phyloP scores from a whole-genome alignment of 2,329 filamentous ascomycete genomes.

The Aspergillus pseudonomiae region DNA sequence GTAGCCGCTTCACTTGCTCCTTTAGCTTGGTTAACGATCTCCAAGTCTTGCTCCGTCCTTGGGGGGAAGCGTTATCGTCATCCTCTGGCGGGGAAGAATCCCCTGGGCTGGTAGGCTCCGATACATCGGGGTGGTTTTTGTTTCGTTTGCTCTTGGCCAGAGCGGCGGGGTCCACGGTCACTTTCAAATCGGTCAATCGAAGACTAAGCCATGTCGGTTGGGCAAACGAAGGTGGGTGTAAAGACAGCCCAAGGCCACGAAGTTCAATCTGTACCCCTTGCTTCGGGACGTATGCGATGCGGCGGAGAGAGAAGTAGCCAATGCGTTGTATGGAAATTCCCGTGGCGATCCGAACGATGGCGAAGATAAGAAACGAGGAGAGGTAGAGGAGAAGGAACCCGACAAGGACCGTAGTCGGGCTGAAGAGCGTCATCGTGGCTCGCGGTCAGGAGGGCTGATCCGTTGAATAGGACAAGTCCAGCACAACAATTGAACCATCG shows the following conservation, averaged over 20 bases:
- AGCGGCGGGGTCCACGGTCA: conserved; percentile 77
- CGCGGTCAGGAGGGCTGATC: conserved; percentile 39
- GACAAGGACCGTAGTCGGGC: conserved; percentile 82
- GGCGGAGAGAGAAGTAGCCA: conserved; percentile 87
- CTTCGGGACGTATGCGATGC: conserved; percentile 84
- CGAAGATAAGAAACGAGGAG: conserved; percentile 89
- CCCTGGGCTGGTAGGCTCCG: conserved; percentile 24
- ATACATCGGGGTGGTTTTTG: conserved; percentile 24
- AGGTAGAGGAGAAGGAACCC: conserved; percentile 85
- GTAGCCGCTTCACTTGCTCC: conserved; percentile 81
- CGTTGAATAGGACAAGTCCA: conserved; percentile 22
- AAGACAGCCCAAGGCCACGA: conserved; percentile 79
- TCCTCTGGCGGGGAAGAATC: conserved; percentile 22
- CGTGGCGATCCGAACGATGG: conserved; percentile 86
- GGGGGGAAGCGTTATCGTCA: conserved; percentile 18
- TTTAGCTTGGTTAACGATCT: conserved; percentile 75
- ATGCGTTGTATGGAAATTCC: conserved; percentile 95
- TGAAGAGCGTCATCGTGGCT: conserved; percentile 50
- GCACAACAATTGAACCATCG: conserved; percentile 25
- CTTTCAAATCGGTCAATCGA: conserved; percentile 78
- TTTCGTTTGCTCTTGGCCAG: conserved; percentile 45
- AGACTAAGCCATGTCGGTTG: conserved; percentile 96
- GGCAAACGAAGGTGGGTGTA: conserved; percentile 94
- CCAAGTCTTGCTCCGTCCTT: conserved; percentile 72
- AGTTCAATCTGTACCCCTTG: conserved; percentile 91